phyloP scores from a whole-genome alignment of 345 rosid species.

The Rhodamnia argentea region DNA sequence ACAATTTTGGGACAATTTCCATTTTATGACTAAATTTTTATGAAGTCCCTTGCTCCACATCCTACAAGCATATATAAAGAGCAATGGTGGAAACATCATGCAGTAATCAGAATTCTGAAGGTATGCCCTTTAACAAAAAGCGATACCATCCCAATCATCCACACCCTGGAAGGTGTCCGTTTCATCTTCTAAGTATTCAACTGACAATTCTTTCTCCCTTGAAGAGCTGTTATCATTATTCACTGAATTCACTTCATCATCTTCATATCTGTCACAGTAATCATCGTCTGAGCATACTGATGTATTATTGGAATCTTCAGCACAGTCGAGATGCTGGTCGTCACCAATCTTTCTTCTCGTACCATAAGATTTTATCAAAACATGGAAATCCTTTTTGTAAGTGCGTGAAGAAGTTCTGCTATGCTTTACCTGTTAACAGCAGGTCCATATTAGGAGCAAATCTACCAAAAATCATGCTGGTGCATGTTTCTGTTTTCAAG shows the following conservation, averaged over 20 bases:
- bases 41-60: background rate
- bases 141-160: conserved; percentile 86
- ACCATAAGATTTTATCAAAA: conserved; percentile 38
- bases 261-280: conserved; percentile 3
- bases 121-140: background rate
- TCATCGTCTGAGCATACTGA: conserved; percentile 14
- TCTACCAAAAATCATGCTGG: background rate
- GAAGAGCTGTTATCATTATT: conserved; percentile 19
- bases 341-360: conserved; percentile 22
- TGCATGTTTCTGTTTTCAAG: background rate
- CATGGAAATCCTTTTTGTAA: conserved; percentile 49
- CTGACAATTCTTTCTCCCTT: conserved; percentile 34
- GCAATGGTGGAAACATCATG: background rate
- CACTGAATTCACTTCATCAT: conserved; percentile 23
- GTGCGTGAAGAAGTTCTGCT: conserved; percentile 63
- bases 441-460: background rate
- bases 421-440: conserved; percentile 54
- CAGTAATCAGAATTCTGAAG: background rate
- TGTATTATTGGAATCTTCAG: conserved; percentile 17
- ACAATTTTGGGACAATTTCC: background rate
- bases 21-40: background rate
- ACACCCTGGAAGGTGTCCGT: conserved; percentile 45
- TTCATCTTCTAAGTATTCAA: conserved; percentile 71
- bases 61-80: background rate
- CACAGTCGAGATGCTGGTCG: conserved; percentile 11